Evolutionary conservation across 257 asterid genomes (phyloP).

Genomic region (Rhazya stricta): DNA sequence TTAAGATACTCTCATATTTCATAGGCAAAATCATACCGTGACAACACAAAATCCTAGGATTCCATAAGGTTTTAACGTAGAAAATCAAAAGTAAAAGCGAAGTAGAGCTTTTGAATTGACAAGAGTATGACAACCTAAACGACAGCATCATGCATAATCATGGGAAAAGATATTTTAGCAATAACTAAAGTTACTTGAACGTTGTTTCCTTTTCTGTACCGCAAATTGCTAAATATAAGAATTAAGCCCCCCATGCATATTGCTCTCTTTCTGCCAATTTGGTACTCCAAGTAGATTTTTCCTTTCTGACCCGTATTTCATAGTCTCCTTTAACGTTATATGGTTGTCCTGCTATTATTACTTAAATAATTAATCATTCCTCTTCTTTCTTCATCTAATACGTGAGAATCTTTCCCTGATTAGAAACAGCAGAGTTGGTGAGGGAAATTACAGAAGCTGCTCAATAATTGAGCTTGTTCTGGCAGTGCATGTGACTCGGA

Average conservation of each 20-base stretch:
- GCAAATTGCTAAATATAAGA: not conserved
- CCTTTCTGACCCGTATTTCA: not conserved
- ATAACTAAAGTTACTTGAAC: constrained; percentile 31
- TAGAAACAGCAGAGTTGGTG: not conserved
- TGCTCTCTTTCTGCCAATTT: too few relatives aligned
- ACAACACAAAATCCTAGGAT: not conserved
- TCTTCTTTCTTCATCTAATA: too few relatives aligned
- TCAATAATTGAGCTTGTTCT: constrained; percentile 3
- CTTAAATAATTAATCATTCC: too few relatives aligned
- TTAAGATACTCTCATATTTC: too few relatives aligned
- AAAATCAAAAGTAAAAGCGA: not conserved
- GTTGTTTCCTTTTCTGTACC: not conserved
- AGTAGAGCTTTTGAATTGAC: not conserved
- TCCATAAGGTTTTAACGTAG: not conserved
- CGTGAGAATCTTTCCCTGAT: not conserved
- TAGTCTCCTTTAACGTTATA: not conserved
- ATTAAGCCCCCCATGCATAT: not conserved
- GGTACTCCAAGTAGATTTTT: not conserved
- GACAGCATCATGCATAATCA: constrained; percentile 30
- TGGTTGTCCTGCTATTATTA: too few relatives aligned
- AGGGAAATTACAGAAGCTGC: not conserved
- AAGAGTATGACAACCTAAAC: constrained; percentile 11
- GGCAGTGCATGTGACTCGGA: not conserved
- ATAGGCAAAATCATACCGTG: too few relatives aligned
- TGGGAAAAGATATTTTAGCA: constrained; percentile 15